Conservation (phyloP, 1,139 yeast genomes). For the Debaryomyces robertsiae region DNA sequence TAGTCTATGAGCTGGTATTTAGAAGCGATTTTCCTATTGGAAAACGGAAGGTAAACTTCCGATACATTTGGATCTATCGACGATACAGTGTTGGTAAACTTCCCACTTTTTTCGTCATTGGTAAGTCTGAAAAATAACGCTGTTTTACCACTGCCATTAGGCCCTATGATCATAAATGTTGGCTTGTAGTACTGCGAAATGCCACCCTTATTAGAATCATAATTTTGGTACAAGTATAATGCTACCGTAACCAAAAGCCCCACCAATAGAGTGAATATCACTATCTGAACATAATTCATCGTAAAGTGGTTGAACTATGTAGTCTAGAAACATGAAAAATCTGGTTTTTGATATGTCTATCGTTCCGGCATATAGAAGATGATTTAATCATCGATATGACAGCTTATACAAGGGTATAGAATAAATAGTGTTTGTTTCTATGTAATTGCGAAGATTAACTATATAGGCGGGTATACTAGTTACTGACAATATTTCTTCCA, state of each 20-base stretch:
- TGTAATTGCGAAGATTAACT: not conserved
- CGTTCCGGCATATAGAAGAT: no score
- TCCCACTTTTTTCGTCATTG: constrained; percentile 13
- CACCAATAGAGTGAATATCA: constrained; percentile 23
- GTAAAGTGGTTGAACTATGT: not conserved
- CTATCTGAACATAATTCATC: constrained; percentile 31
- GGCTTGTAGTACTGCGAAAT: constrained; percentile 39
- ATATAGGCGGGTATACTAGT: constrained; percentile 1
- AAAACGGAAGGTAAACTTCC: constrained; percentile 35
- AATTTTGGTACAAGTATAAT: constrained; percentile 28
- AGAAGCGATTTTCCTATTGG: constrained; percentile 34
- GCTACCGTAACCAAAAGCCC: constrained; percentile 28
- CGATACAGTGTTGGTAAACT: constrained; percentile 37
- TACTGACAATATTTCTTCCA: constrained; percentile 26
- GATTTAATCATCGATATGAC: not conserved
- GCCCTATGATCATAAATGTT: constrained; percentile 72
- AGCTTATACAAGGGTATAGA: not conserved
- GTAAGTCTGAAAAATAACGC: constrained; percentile 49
- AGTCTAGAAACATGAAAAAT: not conserved
- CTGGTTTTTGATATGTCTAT: no score
- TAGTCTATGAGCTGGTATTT: constrained; percentile 64
- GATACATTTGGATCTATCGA: constrained; percentile 46
- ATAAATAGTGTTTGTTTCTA: not conserved
- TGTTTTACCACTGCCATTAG: constrained; percentile 77
- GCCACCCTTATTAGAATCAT: constrained; percentile 15